Base-by-base conservation (phyloP, 2,329 filamentous ascomycete genomes). In the Neoarthrinium moseri region DNA sequence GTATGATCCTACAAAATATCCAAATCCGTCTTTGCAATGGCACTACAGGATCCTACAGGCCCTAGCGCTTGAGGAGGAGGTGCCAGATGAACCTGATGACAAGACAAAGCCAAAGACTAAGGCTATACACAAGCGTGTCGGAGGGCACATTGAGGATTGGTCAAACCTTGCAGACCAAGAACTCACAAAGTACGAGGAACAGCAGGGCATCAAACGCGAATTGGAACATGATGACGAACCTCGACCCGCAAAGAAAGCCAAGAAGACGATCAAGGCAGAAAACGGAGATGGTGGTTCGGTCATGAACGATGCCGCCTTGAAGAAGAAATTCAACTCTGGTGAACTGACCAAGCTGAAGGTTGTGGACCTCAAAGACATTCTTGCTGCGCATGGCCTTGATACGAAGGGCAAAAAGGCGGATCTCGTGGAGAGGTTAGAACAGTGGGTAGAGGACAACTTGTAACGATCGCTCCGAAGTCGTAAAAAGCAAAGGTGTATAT, bases 31-130 rank as follows among this genome's bases (percentile, higher is more conserved):
- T 7, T 74, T 99, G 20, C 94, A 99, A 68, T 99, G 92, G 91
- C 94, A 97, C 70, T 99, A 97, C 73, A 86, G 83, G 51, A 95
- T 99, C 36, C 72, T 99, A 1, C 94, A 99, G 67, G 87, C 89
- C 6, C 77, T 96, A 47, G 94, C 94, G 0, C 75, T 99, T 1
- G 91, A 96, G 27, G 94, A 99, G 62, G 91, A 96, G 54, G 71
- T 95, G 1, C 91, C 91, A 0, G 85, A 87, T 17, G 79, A 85
- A 40, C 68, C 69, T 2, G 74, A 81, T 12, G 94, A 99, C 61
- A 84, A 87, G 53, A 97, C 94, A 0, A 63, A 89, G 12, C 94
- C 94, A 2, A 89, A 87, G 57, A 91, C 86, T 66, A 86, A 81
- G 55, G 89, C 95, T 54, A 97, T 99, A 45, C 82, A 91, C 64